Percentiles rank a stretch among this genome's conserved stretches.
phyloP scores from a whole-genome alignment of 1,284 basidiomycete genomes.

The Pseudozyma tsukubaensis region DNA sequence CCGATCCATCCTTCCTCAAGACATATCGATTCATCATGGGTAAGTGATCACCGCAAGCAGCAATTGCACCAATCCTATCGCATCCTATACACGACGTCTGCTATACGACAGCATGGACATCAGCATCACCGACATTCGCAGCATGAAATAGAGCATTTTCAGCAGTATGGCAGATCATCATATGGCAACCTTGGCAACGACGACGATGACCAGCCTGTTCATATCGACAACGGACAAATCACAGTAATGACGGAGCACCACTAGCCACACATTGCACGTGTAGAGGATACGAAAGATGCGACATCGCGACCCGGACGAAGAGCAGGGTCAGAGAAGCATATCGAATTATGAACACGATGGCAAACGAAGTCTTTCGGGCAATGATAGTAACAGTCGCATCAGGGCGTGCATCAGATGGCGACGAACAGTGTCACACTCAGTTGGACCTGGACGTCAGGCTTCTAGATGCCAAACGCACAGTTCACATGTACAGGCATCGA shows the following conservation, averaged over 20 bases:
- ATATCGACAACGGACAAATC: background rate
- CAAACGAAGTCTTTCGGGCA: too few species aligned
- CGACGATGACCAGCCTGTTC: background rate
- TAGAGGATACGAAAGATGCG: too few species aligned
- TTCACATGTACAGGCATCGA: too few species aligned
- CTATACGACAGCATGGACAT: constrained; percentile 10
- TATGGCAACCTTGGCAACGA: background rate
- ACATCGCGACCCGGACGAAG: too few species aligned
- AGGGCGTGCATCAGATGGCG: too few species aligned
- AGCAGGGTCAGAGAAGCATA: too few species aligned
- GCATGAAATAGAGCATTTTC: background rate
- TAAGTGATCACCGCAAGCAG: constrained; percentile 46
- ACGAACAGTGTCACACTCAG: too few species aligned
- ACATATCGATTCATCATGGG: constrained; percentile 58
- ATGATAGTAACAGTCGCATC: too few species aligned
- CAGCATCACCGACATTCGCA: constrained; percentile 11
- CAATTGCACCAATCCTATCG: constrained; percentile 21
- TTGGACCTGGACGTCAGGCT: too few species aligned
- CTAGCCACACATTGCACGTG: too few species aligned
- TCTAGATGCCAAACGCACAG: too few species aligned
- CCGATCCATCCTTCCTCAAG: constrained; percentile 55
- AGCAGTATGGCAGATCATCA: background rate
- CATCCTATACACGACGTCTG: constrained; percentile 12
- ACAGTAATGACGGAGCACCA: background rate
- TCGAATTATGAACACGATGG: too few species aligned